Evolutionary conservation across 306 rosid genomes (phyloP).

Genomic region (Cotoneaster glaucophyllus): DNA sequence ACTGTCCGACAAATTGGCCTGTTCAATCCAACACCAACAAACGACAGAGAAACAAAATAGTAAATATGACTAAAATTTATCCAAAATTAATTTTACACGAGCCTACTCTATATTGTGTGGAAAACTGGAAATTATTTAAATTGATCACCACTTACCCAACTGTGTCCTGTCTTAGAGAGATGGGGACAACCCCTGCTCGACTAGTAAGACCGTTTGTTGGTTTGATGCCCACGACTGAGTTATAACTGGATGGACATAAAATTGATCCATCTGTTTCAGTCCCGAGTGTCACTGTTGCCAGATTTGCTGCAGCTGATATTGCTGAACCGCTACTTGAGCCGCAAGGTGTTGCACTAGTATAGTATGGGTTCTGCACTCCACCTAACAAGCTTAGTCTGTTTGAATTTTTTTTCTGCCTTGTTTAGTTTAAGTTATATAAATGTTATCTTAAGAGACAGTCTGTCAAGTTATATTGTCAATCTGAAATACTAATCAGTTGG

Average conservation of each 20-base stretch:
- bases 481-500: not conserved
- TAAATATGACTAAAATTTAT: no score
- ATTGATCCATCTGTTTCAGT: constrained; percentile 59
- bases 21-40: not conserved
- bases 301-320: constrained; percentile 55
- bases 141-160: constrained; percentile 35
- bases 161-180: constrained; percentile 54
- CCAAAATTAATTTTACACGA: no score
- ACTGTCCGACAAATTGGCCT: constrained; percentile 72
- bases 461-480: not conserved
- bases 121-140: not conserved
- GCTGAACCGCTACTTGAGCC: constrained; percentile 64
- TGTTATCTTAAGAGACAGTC: not conserved
- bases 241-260: constrained; percentile 51
- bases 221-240: constrained; percentile 63
- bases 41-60: not conserved
- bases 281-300: constrained; percentile 54
- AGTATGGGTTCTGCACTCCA: constrained; percentile 51
- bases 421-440: not conserved
- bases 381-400: not conserved
- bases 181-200: constrained; percentile 51
- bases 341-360: constrained; percentile 26
- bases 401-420: no score
- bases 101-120: no score
- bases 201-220: constrained; percentile 74